Conservation (phyloP, 1,284 basidiomycete species). For the Ceratobasidium sp. region DNA sequence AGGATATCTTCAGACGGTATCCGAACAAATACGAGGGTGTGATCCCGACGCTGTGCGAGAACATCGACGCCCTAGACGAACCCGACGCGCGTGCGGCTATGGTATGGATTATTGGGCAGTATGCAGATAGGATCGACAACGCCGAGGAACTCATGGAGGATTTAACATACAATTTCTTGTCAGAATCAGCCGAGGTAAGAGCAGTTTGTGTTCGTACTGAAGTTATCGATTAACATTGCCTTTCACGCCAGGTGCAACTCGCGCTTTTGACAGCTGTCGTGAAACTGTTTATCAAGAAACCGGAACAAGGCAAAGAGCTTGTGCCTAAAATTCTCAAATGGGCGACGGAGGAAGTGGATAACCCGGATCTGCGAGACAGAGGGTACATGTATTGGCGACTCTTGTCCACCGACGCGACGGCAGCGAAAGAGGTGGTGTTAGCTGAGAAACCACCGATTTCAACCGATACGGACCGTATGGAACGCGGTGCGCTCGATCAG, state of each 20-base stretch:
- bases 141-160: conserved; percentile 96
- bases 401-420: conserved; percentile 91
- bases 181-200: conserved; percentile 90
- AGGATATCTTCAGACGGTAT: conserved; percentile 98
- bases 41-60: conserved; percentile 92
- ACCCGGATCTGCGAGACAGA: conserved; percentile 95
- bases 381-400: conserved; percentile 99
- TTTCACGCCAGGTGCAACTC: conserved; percentile 86
- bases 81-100: conserved; percentile 97
- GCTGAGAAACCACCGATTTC: conserved; percentile 95
- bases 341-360: conserved; percentile 97
- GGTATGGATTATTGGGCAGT: conserved; percentile 99
- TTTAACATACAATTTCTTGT: conserved; percentile 90
- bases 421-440: conserved; percentile 93
- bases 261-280: conserved; percentile 95
- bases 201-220: neutral
- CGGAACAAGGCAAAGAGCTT: conserved; percentile 88
- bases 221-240: neutral
- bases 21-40: conserved; percentile 97
- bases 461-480: conserved; percentile 98
- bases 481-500: conserved; percentile 93
- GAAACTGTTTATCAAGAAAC: conserved; percentile 97
- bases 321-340: conserved; percentile 97
- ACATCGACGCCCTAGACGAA: conserved; percentile 93
- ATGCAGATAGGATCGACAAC: conserved; percentile 96